Percentiles rank a stretch among this genome's conserved stretches.
These are phyloP conservation scores for Oryza brachyantha DNA, from an alignment of 176 grass and related monocot genomes.

Conservation along the genomic window DNA sequence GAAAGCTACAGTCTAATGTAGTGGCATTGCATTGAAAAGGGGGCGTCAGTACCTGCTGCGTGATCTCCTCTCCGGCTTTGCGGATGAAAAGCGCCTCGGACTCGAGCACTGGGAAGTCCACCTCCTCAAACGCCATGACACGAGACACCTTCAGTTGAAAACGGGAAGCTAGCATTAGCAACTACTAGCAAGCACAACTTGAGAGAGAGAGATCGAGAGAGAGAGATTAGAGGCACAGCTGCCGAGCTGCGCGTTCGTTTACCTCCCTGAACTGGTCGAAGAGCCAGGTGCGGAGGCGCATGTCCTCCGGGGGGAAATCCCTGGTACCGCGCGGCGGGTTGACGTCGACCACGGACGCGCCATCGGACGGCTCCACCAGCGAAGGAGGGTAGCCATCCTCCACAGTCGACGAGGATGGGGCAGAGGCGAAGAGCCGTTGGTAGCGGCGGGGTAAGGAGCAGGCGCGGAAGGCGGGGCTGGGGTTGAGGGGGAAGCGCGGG, in stretches of 20 bases:
- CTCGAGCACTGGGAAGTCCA: constrained; percentile 92
- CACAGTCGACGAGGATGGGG: constrained; percentile 7
- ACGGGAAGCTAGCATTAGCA: background rate
- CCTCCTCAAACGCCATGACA: constrained; percentile 80
- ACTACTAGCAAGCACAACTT: background rate
- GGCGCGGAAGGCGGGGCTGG: background rate
- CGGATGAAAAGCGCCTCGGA: constrained; percentile 83
- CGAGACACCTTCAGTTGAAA: constrained; percentile 46
- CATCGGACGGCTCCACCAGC: background rate
- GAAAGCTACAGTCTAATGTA: background rate
- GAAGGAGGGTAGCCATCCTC: constrained; percentile 10
- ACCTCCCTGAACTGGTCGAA: constrained; percentile 85
- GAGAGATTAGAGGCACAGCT: background rate
- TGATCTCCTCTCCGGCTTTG: constrained; percentile 85
- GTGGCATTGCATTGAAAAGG: background rate
- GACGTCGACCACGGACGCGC: constrained; percentile 46
- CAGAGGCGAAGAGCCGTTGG: constrained; percentile 1
- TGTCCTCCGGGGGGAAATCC: constrained; percentile 83
- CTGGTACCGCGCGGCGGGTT: constrained; percentile 86
- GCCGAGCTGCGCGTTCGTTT: background rate
- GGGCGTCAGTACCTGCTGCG: constrained; percentile 49
- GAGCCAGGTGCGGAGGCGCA: constrained; percentile 85
- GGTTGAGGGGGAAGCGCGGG: constrained; percentile 11
- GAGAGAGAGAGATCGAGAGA: background rate
- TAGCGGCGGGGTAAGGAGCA: background rate